Evolutionary conservation across 257 asterid genomes (phyloP).

Genomic region (Phtheirospermum japonicum): DNA sequence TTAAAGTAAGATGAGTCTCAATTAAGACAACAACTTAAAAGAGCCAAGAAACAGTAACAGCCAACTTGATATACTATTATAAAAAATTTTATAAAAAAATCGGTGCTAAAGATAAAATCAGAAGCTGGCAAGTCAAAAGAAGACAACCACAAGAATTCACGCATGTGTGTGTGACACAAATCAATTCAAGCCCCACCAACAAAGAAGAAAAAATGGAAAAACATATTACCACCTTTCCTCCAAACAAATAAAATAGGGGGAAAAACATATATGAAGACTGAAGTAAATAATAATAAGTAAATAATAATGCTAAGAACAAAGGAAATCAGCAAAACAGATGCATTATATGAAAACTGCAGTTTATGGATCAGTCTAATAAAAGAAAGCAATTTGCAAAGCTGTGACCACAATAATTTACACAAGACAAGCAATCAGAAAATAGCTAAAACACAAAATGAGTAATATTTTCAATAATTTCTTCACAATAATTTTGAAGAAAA

Average conservation of each 20-base stretch:
- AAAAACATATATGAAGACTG: too few species aligned
- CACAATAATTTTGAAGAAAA: slow-evolving; percentile 7
- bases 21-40: slow-evolving; percentile 13
- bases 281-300: not conserved
- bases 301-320: slow-evolving; percentile 1
- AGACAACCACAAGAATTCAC: slow-evolving; percentile 25
- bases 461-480: not conserved
- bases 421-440: not conserved
- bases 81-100: not conserved
- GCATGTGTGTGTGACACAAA: slow-evolving; percentile 24
- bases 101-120: too few species aligned
- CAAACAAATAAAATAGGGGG: not conserved
- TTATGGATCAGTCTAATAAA: too few species aligned
- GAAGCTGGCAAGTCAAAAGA: slow-evolving; percentile 31
- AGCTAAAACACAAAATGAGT: slow-evolving; percentile 5
- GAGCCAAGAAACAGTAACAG: slow-evolving; percentile 10
- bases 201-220: not conserved
- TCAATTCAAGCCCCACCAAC: slow-evolving; percentile 7
- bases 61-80: slow-evolving; percentile 9
- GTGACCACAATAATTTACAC: not conserved
- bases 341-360: not conserved
- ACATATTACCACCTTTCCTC: not conserved
- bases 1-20: slow-evolving; percentile 8
- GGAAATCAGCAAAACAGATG: slow-evolving; percentile 6
- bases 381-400: not conserved